A percentile compares a stretch with the other conserved stretches of the same genome.
phyloP scores from a whole-genome alignment of 768 basidiomycete species.

The Leccinum barrowsii region DNA sequence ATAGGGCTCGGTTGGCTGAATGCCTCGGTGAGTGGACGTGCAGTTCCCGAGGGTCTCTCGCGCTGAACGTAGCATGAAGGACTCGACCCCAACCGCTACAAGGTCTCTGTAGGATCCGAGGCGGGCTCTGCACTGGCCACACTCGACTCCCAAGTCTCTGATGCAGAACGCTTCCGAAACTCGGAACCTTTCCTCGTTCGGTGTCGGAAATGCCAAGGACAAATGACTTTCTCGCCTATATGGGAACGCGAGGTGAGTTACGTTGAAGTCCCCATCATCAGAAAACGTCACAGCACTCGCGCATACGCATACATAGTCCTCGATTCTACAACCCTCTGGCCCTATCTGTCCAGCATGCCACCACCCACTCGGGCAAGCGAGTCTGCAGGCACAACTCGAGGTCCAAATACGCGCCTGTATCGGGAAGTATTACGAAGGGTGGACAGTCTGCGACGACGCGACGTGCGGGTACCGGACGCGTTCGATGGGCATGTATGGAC shows the following conservation, averaged over 20 bases:
- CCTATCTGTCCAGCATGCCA: conserved; percentile 69
- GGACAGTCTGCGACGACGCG: conserved; percentile 83
- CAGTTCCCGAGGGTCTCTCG: background rate
- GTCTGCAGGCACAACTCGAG: conserved; percentile 83
- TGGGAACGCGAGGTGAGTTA: conserved; percentile 53
- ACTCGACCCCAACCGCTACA: conserved; percentile 58
- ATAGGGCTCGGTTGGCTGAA: conserved; percentile 87
- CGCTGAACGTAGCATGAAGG: conserved; percentile 35
- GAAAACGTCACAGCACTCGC: background rate
- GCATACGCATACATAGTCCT: conserved; percentile 43
- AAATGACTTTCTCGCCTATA: conserved; percentile 56
- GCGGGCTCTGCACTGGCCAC: conserved; percentile 65
- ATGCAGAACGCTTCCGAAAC: conserved; percentile 83
- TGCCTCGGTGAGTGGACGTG: conserved; percentile 68
- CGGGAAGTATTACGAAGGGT: conserved; percentile 81
- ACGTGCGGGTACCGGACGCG: conserved; percentile 84
- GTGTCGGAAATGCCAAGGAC: conserved; percentile 71
- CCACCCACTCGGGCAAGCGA: conserved; percentile 47
- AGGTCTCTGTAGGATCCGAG: conserved; percentile 41
- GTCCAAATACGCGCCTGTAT: conserved; percentile 78
- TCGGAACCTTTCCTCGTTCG: conserved; percentile 66
- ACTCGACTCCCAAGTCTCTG: conserved; percentile 87
- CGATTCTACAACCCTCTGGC: conserved; percentile 62
- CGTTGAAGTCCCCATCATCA: background rate
- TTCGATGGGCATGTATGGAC: conserved; percentile 91